A percentile compares a stretch with the other conserved stretches of the same genome.
These are phyloP conservation scores for Zygosaccharomyces rouxii DNA, from an alignment of 805 yeast genomes.

Conservation along the genomic window DNA sequence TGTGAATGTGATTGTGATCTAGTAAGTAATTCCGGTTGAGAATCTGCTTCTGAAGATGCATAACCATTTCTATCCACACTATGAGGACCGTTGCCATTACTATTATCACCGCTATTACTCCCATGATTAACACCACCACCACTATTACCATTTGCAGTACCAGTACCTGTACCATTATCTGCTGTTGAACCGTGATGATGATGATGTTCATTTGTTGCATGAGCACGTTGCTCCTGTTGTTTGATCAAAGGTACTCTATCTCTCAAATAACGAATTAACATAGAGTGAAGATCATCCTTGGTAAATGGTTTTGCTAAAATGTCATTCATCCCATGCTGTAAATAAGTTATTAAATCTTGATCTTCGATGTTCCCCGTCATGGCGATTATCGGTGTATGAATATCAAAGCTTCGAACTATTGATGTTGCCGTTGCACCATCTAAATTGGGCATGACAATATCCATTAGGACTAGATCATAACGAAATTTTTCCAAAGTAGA, in stretches of 20 bases:
- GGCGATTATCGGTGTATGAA: constrained; percentile 84
- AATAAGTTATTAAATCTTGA: constrained; percentile 71
- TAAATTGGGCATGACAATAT: constrained; percentile 82
- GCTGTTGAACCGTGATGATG: constrained; percentile 8
- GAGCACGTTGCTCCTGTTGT: constrained; percentile 17
- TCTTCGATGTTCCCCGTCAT: constrained; percentile 90
- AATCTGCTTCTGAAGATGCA: not conserved
- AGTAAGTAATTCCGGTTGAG: constrained; percentile 3
- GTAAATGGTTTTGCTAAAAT: constrained; percentile 93
- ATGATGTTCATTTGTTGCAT: not conserved
- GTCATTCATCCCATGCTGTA: constrained; percentile 88
- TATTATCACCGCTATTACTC: not conserved
- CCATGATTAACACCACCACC: not conserved
- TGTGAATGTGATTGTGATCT: constrained; percentile 11
- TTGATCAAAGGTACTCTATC: constrained; percentile 40
- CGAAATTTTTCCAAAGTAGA: constrained; percentile 64
- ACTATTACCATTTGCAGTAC: not conserved
- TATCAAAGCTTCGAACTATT: constrained; percentile 78
- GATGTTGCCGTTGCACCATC: constrained; percentile 91
- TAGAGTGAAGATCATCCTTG: constrained; percentile 73
- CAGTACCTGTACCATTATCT: constrained; percentile 4
- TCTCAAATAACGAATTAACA: constrained; percentile 68
- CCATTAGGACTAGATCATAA: constrained; percentile 79
- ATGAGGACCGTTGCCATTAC: not conserved
- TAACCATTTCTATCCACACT: not conserved